These are phyloP conservation scores for Leccinum aurantiacum DNA, from an alignment of 768 basidiomycete genomes.

Conservation along the genomic window DNA sequence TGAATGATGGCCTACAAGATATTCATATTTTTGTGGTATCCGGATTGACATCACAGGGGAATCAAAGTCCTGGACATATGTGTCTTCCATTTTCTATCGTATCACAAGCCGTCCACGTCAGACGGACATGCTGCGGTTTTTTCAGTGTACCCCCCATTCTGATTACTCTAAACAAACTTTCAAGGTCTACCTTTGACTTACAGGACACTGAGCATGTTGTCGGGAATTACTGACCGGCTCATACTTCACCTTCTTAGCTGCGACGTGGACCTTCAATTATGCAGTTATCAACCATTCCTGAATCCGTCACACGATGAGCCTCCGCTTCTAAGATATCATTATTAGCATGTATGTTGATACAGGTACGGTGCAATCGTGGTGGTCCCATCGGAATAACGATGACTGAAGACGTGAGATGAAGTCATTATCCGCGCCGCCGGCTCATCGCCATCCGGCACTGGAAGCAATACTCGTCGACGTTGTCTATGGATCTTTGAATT, in stretches of 20 bases:
- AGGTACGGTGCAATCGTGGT: slow-evolving; percentile 30
- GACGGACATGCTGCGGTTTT: neutral
- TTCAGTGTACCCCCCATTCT: neutral
- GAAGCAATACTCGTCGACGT: slow-evolving; percentile 69
- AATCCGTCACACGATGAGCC: slow-evolving; percentile 1
- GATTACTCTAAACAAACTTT: neutral
- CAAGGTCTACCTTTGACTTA: neutral
- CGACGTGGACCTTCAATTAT: neutral
- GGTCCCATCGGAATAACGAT: slow-evolving; percentile 7
- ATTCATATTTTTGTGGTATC: neutral
- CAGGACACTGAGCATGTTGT: neutral
- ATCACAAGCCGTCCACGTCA: neutral
- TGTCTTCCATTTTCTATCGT: neutral
- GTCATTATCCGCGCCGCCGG: slow-evolving; percentile 25
- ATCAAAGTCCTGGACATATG: neutral
- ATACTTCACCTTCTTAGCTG: neutral
- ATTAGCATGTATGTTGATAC: slow-evolving; percentile 27
- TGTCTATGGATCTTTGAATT: slow-evolving; percentile 67
- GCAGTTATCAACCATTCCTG: neutral
- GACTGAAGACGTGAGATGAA: slow-evolving; percentile 5
- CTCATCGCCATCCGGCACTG: slow-evolving; percentile 63
- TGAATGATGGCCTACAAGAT: neutral
- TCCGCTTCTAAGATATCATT: slow-evolving; percentile 3
- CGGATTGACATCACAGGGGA: slow-evolving; percentile 4
- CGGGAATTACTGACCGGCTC: neutral